A percentile compares a stretch with the other conserved stretches of the same genome.
Conservation (phyloP, 345 rosid genomes). For the Salix brachista region DNA sequence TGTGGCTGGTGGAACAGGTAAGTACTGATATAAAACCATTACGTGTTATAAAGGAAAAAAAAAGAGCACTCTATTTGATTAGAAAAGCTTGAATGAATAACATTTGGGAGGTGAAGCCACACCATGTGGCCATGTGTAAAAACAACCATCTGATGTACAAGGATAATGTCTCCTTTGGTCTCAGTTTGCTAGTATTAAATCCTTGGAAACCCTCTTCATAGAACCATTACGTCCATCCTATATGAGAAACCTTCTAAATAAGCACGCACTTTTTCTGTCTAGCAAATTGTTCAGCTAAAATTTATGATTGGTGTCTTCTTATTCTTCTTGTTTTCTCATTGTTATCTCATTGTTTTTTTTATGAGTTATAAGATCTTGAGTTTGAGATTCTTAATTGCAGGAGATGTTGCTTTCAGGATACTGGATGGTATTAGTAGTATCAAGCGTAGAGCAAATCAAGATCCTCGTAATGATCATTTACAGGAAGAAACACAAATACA, state of each 20-base stretch:
- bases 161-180: neutral
- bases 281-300: neutral
- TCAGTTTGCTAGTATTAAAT: neutral
- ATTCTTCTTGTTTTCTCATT: neutral
- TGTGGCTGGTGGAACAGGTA: slow-evolving; percentile 98
- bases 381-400: slow-evolving; percentile 40
- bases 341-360: neutral
- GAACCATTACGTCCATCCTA: neutral
- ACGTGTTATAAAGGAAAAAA: neutral
- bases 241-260: neutral
- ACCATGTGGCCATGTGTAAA: too few species aligned
- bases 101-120: too few species aligned
- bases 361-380: neutral
- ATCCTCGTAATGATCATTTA: slow-evolving; percentile 49
- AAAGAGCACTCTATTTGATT: too few species aligned
- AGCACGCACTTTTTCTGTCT: too few species aligned
- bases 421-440: slow-evolving; percentile 54
- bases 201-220: neutral
- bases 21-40: neutral
- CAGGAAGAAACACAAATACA: slow-evolving; percentile 76
- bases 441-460: slow-evolving; percentile 52
- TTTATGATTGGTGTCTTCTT: neutral
- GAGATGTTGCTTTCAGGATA: slow-evolving; percentile 91
- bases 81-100: too few species aligned
- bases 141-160: too few species aligned